These are phyloP conservation scores for Pyronema omphalodes DNA, from an alignment of 495 filamentous ascomycete species.

Conservation along the genomic window DNA sequence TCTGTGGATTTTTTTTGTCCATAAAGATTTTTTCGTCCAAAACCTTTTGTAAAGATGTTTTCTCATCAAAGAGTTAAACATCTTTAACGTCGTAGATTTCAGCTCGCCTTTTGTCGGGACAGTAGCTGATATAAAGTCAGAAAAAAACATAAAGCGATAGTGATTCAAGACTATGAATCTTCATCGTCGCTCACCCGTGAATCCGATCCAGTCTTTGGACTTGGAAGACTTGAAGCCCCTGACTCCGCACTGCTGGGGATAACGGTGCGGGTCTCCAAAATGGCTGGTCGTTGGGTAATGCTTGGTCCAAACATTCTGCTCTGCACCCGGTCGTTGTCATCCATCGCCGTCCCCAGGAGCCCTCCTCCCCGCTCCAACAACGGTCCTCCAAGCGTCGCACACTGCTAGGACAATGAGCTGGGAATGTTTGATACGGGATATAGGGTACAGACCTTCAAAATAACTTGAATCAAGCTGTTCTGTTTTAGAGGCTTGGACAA, in stretches of 20 bases:
- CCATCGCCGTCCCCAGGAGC: conserved; percentile 19
- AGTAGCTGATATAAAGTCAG: neutral
- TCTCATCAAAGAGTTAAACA: too few relatives aligned
- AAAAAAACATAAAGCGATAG: neutral
- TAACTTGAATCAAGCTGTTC: conserved; percentile 96
- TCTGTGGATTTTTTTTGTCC: too few relatives aligned
- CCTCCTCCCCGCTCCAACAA: conserved; percentile 42
- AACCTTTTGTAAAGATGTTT: too few relatives aligned
- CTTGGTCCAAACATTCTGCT: conserved; percentile 2
- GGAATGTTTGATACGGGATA: neutral
- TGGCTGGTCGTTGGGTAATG: neutral
- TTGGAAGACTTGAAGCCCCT: neutral
- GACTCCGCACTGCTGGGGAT: neutral
- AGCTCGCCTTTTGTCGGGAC: neutral
- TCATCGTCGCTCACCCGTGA: neutral
- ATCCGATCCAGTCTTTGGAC: neutral
- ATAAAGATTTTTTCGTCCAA: too few relatives aligned
- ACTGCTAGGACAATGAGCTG: conserved; percentile 27
- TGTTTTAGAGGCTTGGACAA: conserved; percentile 95
- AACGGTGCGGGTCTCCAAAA: neutral
- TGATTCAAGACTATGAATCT: neutral
- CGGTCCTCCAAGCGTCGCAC: conserved; percentile 76
- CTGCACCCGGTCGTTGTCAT: conserved; percentile 18
- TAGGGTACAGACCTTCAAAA: conserved; percentile 42
- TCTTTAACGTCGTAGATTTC: too few relatives aligned